A percentile compares a stretch with the other conserved stretches of the same genome.
Evolutionary conservation across 345 rosid species (phyloP).

Genomic region (Citrus hindsii): DNA sequence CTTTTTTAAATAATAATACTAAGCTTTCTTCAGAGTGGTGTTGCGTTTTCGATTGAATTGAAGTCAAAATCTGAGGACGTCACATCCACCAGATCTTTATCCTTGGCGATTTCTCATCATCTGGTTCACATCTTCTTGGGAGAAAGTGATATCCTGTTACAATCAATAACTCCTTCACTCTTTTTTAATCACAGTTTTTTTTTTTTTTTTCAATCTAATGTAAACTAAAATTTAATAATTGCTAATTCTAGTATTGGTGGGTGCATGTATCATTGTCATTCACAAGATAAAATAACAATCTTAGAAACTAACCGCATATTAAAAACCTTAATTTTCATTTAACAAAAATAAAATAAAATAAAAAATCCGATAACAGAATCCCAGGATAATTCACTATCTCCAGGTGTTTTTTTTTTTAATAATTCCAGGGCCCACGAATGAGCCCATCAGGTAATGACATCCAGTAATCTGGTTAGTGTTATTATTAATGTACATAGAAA

Average conservation of each 20-base stretch:
- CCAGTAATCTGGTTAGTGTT: background rate
- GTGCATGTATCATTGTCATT: too few species aligned
- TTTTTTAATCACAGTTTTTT: too few species aligned
- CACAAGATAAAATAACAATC: too few species aligned
- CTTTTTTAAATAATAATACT: background rate
- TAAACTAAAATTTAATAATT: background rate
- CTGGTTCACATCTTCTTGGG: constrained; percentile 48
- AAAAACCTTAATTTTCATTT: too few species aligned
- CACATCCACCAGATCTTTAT: constrained; percentile 49
- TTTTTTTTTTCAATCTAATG: background rate
- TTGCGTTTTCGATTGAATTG: background rate
- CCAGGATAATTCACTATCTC: background rate
- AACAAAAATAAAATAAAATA: background rate
- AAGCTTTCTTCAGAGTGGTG: constrained; percentile 8
- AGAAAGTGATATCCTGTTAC: constrained; percentile 48
- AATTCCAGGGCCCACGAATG: constrained; percentile 4
- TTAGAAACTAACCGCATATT: too few species aligned
- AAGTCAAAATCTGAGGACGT: constrained; percentile 39
- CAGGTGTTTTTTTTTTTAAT: background rate
- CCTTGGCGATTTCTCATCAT: constrained; percentile 59
- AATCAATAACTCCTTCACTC: background rate
- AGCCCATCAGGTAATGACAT: background rate
- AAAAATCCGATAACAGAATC: background rate
- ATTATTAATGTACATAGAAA: background rate
- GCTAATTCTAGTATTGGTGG: background rate